Evolutionary conservation across 2,329 filamentous ascomycete genomes (phyloP), one percentile per base, ranked within the genome.

Genomic region (Cercospora citrullina): DNA sequence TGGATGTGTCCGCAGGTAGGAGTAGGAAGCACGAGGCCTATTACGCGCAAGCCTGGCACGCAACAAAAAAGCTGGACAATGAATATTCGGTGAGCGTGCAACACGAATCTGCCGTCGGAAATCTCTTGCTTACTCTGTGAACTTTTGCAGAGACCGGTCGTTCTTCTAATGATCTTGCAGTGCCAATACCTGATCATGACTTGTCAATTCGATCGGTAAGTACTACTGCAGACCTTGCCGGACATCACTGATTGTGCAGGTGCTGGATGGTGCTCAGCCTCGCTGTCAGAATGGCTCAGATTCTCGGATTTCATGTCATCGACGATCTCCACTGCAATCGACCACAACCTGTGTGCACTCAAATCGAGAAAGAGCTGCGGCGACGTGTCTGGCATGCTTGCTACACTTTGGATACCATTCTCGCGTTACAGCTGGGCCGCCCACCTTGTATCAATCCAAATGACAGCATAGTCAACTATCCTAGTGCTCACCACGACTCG

Each of bases 151-250:
- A 53, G 48, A 9, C 48, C 48, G 21, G 7, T 55, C 48, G 21
- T 55, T 9, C 48, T 55, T 55, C 4, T 55, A 16, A 28, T 55
- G 48, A 55, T 55, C 6, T 26, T 55, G 21, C 48, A 55, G 26
- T 55, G 48, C 48, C 48, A 55, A 26, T 63, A 68, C 45, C 31
- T 68, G 10, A 28, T 68, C 18, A 64, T 53, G 8, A 68, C 58
- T 26, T 63, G 59, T 23, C 63, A 68, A 55, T 66, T 60, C n/a
- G 67, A 68, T 16, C 62, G 60, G 67, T 68, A 55, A 63, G 67
- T 39, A 5, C 16, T 21, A 6, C 12, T 8, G 18, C 14, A 21
- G 1, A 57, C 14, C 3, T 30, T 51, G 2, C 59, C 30, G 36
- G 16, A 9, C 21, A 45, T 42, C n/a, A 30, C 60, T 63, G 18